These are phyloP conservation scores for Xylariaceae sp. DNA, from an alignment of 2,329 filamentous ascomycete species.

Conservation along the genomic window DNA sequence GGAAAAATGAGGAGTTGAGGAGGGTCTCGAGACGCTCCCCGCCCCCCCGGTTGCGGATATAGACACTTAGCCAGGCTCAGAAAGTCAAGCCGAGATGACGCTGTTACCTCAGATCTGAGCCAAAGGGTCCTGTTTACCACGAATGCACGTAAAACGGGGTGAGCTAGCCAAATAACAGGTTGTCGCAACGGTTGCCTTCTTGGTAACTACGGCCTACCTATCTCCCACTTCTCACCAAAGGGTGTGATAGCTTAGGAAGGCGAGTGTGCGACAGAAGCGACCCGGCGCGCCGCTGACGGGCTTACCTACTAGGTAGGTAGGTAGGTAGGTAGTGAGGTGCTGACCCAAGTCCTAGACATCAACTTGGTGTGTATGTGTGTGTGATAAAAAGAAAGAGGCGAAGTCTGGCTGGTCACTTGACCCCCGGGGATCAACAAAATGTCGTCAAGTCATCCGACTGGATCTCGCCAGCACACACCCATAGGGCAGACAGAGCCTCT, in stretches of 20 bases:
- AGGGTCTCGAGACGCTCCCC: not conserved
- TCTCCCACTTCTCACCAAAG: too few species aligned
- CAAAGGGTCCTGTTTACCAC: not conserved
- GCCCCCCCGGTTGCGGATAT: not conserved
- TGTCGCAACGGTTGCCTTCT: not conserved
- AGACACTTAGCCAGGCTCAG: not conserved
- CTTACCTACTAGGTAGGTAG: too few species aligned
- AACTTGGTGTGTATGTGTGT: too few species aligned
- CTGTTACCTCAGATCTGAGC: slow-evolving; percentile 1
- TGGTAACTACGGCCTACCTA: too few species aligned
- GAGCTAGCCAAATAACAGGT: not conserved
- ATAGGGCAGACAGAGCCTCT: slow-evolving; percentile 10
- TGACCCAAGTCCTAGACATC: too few species aligned
- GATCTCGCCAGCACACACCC: slow-evolving; percentile 7
- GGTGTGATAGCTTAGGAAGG: too few species aligned
- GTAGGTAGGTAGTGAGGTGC: too few species aligned
- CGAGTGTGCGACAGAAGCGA: too few species aligned
- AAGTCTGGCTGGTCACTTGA: slow-evolving; percentile 1
- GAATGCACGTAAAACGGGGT: too few species aligned
- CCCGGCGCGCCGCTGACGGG: too few species aligned
- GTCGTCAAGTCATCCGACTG: slow-evolving; percentile 27
- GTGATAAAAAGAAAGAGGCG: too few species aligned
- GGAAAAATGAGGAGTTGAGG: too few species aligned
- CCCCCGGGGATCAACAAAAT: slow-evolving; percentile 6
- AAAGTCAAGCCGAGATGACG: slow-evolving; percentile 1